Base-by-base conservation (phyloP, 352 stramenopile species). In the Poterioochromonas sp. region DNA sequence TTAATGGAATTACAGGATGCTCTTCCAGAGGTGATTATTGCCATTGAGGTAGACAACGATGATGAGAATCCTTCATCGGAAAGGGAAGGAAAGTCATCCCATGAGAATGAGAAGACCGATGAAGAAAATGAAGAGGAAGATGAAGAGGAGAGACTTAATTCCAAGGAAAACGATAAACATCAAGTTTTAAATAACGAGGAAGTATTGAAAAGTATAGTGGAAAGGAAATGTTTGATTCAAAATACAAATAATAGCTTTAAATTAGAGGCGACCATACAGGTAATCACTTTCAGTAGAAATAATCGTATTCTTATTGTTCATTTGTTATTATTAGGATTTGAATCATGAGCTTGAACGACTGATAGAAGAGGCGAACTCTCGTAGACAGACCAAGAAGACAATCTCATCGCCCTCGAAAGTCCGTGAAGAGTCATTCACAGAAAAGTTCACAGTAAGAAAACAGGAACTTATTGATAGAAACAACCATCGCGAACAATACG, bases 191-290 rank as follows among this genome's bases (percentile, higher is more conserved):
- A 58, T 58, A 26, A 15, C 29, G 58, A 68, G 11, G 29, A 35
- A 37, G 29, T 68, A 8, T 68, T 68, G 26, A 68, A 68, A 68
- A 18, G 26, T 8, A 68, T 68, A 15, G 58, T 68, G 5, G 58
- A 68, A 15, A 68, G 58, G 26, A 68, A 68, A 26, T 68, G 58
- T 39, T 18, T 8, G 29, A 15, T 68, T 37, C 58, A 68, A 35
- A 68, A 39, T 39, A 12, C 26, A 15, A 5, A 37, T 40, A 12
- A 8, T 20, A 53, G 8, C 20, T 53, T 53, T 53, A 20, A 53
- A 20, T 20, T 53, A 20, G 20, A 53, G 8, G 20, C 20, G 44
- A 53, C 44, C 44, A 53, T 53, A 8, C 8, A 53, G 44, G 44
- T 53, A 53, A 51, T 20, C 5, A 51, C 43, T 51, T 51, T 20